Conservation (phyloP, 2,329 filamentous ascomycete genomes). For the Aspergillus costaricaensis region DNA sequence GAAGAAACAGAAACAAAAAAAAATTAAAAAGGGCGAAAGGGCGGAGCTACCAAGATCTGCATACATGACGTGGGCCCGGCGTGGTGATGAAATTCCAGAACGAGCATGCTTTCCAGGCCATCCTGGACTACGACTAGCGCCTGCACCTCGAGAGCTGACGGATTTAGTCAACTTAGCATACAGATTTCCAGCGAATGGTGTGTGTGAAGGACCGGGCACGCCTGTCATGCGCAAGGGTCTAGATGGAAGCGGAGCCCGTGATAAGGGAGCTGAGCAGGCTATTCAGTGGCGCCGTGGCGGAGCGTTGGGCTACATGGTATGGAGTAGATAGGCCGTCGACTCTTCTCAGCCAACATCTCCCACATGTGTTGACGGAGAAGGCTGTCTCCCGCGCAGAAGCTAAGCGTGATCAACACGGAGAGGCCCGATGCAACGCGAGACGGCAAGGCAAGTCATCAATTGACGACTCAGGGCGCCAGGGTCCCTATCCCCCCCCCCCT, state of each 20-base stretch:
- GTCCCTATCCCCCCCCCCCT: neutral
- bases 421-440: neutral
- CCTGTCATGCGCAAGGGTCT: constrained; percentile 3
- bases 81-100: constrained; percentile 3
- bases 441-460: constrained; percentile 3
- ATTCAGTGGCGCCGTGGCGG: constrained; percentile 1
- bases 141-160: constrained; percentile 1
- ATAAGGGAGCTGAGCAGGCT: neutral
- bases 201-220: neutral
- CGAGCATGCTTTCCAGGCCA: constrained; percentile 4
- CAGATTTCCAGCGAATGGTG: neutral
- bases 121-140: constrained; percentile 1
- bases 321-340: neutral
- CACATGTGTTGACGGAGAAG: neutral
- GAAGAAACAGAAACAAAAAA: neutral
- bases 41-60: constrained; percentile 3
- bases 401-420: constrained; percentile 2
- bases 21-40: neutral
- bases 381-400: neutral
- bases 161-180: neutral
- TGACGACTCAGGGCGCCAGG: neutral
- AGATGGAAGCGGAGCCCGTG: constrained; percentile 5
- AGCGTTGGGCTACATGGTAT: neutral
- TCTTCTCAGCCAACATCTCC: neutral
- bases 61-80: neutral